Conservation (phyloP, 176 grass and related monocot species). For the Phyllostachys edulis region DNA sequence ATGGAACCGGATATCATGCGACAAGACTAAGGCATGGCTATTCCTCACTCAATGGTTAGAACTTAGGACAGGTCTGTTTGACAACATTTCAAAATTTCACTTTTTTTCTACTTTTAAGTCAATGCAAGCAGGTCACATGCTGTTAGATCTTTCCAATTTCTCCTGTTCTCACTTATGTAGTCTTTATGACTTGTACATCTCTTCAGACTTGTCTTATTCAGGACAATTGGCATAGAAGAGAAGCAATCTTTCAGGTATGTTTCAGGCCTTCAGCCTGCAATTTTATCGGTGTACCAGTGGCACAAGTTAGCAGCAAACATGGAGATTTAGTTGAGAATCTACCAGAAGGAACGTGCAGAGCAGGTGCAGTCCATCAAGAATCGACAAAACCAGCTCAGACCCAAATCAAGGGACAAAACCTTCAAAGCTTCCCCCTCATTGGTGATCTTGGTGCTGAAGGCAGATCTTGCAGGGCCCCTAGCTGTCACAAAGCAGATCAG, state of each 20-base stretch:
- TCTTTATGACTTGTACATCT: neutral
- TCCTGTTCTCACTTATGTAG: neutral
- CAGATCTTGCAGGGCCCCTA: constrained; percentile 13
- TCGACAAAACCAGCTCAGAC: neutral
- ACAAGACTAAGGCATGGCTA: neutral
- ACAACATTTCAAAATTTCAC: neutral
- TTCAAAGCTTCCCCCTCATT: neutral
- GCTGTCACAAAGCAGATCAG: neutral
- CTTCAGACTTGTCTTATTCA: neutral
- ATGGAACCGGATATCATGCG: neutral
- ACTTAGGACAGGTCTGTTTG: neutral
- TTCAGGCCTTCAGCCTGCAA: neutral
- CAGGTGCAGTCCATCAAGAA: neutral
- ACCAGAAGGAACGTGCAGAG: neutral
- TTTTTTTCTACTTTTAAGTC: neutral
- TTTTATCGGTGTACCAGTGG: neutral
- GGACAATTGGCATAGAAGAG: neutral
- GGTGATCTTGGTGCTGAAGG: neutral
- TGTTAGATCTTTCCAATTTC: neutral
- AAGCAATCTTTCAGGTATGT: neutral
- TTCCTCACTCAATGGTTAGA: neutral
- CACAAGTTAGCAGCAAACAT: neutral
- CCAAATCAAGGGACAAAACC: neutral
- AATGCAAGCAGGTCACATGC: neutral
- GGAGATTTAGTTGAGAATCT: neutral